Conservation (phyloP, 2,329 filamentous ascomycete genomes). For the Aspergillus fumigatus region DNA sequence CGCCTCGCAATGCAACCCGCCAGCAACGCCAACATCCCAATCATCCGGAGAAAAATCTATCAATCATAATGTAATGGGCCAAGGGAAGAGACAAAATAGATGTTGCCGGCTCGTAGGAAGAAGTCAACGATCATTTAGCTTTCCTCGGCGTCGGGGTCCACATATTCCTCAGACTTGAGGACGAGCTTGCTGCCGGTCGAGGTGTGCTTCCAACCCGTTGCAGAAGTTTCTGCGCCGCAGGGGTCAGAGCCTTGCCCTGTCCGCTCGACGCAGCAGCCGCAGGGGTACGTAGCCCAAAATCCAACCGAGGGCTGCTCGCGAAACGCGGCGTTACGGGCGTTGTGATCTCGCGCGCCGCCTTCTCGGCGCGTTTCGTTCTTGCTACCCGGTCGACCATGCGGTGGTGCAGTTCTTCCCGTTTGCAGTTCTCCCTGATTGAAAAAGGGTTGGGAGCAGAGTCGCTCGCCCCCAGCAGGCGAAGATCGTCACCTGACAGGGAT, state of each 20-base stretch:
- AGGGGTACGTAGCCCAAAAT: constrained; percentile 27
- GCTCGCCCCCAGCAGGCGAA: constrained; percentile 39
- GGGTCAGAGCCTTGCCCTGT: constrained; percentile 36
- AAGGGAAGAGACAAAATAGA: neutral
- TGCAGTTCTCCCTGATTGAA: constrained; percentile 67
- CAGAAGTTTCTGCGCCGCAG: constrained; percentile 41
- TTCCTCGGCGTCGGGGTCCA: constrained; percentile 37
- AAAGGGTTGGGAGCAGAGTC: constrained; percentile 68
- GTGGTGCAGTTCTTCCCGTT: constrained; percentile 76
- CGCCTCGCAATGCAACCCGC: neutral
- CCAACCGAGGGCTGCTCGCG: constrained; percentile 36
- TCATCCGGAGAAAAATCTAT: neutral
- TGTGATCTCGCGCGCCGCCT: constrained; percentile 57
- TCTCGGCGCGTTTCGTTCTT: constrained; percentile 62
- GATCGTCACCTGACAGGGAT: constrained; percentile 14
- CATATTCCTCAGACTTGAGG: constrained; percentile 27
- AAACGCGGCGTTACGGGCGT: constrained; percentile 37
- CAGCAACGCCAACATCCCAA: neutral
- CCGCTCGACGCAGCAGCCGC: constrained; percentile 14
- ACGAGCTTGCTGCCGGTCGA: constrained; percentile 12
- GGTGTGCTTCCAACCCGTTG: constrained; percentile 37
- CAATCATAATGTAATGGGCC: neutral
- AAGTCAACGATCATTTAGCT: constrained; percentile 13
- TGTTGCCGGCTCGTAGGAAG: neutral
- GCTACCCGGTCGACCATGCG: constrained; percentile 80